Percentiles rank a stretch among this genome's conserved stretches.
phyloP scores from a whole-genome alignment of 257 asterid species.

The Prunella vulgaris region DNA sequence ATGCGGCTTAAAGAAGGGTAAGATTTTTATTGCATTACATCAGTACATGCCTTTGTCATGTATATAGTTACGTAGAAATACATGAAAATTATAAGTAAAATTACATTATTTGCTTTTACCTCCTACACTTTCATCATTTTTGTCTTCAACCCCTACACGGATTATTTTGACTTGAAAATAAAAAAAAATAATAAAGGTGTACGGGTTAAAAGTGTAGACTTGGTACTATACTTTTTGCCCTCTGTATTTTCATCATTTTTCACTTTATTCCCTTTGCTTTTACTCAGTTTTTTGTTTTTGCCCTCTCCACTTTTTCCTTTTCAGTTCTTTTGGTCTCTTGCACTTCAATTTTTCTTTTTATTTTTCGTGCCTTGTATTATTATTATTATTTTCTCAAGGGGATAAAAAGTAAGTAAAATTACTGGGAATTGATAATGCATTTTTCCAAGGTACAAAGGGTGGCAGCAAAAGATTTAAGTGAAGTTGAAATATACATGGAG shows the following conservation, averaged over 20 bases:
- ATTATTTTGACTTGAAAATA: not conserved
- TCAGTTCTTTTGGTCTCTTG: not conserved
- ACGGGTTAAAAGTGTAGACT: not conserved
- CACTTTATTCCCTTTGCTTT: not conserved
- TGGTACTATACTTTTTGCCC: not conserved
- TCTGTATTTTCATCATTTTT: not conserved
- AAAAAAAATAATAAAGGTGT: not conserved
- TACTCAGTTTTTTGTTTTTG: not conserved
- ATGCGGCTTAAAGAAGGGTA: conserved; percentile 83
- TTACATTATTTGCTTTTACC: not conserved
- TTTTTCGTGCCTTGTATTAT: not conserved
- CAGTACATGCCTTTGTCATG: not conserved
- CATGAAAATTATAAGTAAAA: not conserved
- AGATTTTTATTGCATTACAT: conserved; percentile 21
- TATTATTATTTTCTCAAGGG: not conserved
- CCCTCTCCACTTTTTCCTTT: not conserved
- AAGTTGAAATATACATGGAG: not conserved
- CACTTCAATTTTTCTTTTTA: not conserved
- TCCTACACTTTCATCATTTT: not conserved
- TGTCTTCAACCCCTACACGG: not conserved
- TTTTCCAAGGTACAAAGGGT: not conserved
- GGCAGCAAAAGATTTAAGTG: not conserved
- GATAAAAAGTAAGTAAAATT: not conserved
- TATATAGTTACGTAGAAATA: not conserved
- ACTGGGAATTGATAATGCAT: not conserved